Percentiles rank a stretch among this genome's conserved stretches.
Evolutionary conservation across 768 basidiomycete species (phyloP).

Genomic region (Galerina marginata): DNA sequence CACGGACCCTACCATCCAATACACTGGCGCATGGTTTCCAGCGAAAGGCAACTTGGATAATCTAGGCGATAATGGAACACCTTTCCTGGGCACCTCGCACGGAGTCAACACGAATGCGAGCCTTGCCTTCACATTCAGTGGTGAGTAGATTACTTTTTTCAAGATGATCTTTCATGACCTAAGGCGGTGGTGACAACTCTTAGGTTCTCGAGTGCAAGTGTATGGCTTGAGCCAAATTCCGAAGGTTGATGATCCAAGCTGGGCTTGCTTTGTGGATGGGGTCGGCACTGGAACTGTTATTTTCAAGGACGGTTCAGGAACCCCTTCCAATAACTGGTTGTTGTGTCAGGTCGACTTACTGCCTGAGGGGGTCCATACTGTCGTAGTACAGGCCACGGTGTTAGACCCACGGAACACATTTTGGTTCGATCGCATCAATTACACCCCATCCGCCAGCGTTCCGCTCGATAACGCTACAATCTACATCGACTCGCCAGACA

Average conservation of each 20-base stretch:
- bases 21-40: too few species aligned
- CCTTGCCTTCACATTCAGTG: too few species aligned
- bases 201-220: too few species aligned
- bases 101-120: too few species aligned
- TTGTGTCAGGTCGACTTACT: conserved; percentile 11
- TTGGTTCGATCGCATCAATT: conserved; percentile 35
- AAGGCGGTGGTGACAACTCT: too few species aligned
- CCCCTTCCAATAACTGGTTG: conserved; percentile 1
- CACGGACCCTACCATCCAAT: too few species aligned
- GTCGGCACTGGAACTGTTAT: not conserved
- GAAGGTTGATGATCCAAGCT: conserved; percentile 13
- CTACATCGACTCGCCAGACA: too few species aligned
- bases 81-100: too few species aligned
- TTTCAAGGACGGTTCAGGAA: not conserved
- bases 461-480: not conserved
- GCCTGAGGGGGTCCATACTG: conserved; percentile 12
- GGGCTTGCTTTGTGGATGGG: conserved; percentile 23
- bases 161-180: too few species aligned
- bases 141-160: too few species aligned
- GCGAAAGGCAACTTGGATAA: too few species aligned
- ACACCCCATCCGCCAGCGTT: conserved; percentile 25
- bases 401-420: conserved; percentile 23
- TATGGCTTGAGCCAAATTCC: conserved; percentile 11
- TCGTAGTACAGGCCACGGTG: conserved; percentile 17
- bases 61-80: too few species aligned